A percentile compares a stretch with the other conserved stretches of the same genome.
Conservation (phyloP, 345 rosid species). For the Fremontodendron californicum region DNA sequence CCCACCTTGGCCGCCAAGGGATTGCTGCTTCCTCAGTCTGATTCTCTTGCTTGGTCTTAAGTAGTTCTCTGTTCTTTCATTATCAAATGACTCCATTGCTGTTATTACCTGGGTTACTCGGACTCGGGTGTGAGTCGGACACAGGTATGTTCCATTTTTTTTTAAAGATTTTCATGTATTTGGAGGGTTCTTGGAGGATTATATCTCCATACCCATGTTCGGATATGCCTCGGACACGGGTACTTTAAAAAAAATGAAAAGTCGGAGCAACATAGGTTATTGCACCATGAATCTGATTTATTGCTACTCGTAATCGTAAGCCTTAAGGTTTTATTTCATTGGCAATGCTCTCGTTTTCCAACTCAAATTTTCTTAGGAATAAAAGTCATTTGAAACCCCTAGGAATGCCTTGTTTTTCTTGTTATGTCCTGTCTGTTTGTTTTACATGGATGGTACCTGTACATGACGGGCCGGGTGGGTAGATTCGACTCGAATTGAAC, state of each 20-base stretch:
- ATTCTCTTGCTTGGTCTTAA: neutral
- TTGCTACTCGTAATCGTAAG: neutral
- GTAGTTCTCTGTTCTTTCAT: neutral
- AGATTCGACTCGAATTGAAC: no score
- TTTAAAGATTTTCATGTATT: no score
- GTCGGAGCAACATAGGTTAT: no score
- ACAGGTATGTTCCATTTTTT: no score
- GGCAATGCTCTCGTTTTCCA: neutral
- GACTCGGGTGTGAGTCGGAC: no score
- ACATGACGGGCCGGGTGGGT: no score
- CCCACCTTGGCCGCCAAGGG: conserved; percentile 18
- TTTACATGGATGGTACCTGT: conserved; percentile 13
- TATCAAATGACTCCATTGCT: conserved; percentile 10
- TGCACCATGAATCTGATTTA: no score
- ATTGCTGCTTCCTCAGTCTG: neutral
- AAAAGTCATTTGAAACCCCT: neutral
- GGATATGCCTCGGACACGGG: no score
- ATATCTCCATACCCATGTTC: no score
- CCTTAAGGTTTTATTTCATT: neutral
- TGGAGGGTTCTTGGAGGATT: no score
- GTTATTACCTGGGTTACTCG: no score
- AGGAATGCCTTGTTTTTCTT: neutral
- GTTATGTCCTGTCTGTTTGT: conserved; percentile 19
- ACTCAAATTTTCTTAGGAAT: neutral
- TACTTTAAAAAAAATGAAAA: no score